phyloP scores from a whole-genome alignment of 108 stramenopile genomes.

The Thalassiosira profunda region DNA sequence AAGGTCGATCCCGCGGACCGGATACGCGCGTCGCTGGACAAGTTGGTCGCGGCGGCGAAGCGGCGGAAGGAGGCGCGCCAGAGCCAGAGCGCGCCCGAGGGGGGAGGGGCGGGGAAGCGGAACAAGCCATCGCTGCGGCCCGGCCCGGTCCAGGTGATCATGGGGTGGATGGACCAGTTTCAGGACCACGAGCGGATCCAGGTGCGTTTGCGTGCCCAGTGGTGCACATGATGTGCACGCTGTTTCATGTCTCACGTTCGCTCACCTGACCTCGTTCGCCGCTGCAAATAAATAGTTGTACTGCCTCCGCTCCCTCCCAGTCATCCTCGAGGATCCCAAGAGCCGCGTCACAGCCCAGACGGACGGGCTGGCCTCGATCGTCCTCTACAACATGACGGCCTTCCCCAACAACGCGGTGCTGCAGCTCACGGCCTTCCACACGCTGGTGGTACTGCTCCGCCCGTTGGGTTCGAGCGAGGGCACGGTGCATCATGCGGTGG shows the following conservation, averaged over 20 bases:
- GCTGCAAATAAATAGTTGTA: neutral
- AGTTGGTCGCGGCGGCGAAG: too few species aligned
- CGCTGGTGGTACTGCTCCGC: conserved; percentile 50
- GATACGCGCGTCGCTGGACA: too few species aligned
- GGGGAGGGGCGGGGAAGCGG: too few species aligned
- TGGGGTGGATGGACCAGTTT: conserved; percentile 39
- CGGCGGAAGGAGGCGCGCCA: too few species aligned
- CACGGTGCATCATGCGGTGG: conserved; percentile 27
- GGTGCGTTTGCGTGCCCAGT: neutral
- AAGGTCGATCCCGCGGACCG: too few species aligned
- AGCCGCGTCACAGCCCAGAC: conserved; percentile 17
- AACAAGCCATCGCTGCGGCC: too few species aligned
- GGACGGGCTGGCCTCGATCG: conserved; percentile 29
- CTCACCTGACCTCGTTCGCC: neutral
- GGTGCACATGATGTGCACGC: neutral
- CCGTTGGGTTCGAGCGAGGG: conserved; percentile 57
- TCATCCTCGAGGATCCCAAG: conserved; percentile 24
- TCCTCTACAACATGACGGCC: conserved; percentile 28
- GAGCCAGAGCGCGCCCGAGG: too few species aligned
- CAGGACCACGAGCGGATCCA: conserved; percentile 29
- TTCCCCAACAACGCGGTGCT: conserved; percentile 24
- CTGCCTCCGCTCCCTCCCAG: conserved; percentile 39
- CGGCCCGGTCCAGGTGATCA: conserved; percentile 19
- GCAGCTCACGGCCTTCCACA: conserved; percentile 47
- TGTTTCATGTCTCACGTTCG: neutral